phyloP scores from a whole-genome alignment of 345 rosid species.

The Noccaea bulbosa region DNA sequence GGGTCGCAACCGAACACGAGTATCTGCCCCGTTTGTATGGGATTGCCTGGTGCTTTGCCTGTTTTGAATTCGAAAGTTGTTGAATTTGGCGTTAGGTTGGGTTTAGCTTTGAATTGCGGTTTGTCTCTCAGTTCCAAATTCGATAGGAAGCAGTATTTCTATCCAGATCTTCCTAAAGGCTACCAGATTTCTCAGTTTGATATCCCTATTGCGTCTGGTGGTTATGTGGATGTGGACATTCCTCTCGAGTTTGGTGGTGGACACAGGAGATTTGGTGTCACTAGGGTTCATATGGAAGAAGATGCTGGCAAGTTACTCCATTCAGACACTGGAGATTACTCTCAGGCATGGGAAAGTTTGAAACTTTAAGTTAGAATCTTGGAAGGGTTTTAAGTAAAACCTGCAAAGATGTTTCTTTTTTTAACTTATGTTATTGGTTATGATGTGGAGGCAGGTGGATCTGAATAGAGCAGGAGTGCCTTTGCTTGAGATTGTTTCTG shows the following conservation, averaged over 20 bases:
- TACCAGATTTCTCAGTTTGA: constrained; percentile 97
- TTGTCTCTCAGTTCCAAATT: constrained; percentile 81
- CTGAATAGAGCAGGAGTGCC: constrained; percentile 98
- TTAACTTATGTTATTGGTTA: constrained; percentile 23
- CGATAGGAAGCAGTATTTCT: constrained; percentile 95
- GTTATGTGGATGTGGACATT: constrained; percentile 81
- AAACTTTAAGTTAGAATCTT: background rate
- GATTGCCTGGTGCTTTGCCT: constrained; percentile 95
- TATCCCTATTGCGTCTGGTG: constrained; percentile 81
- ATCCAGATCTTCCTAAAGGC: constrained; percentile 97
- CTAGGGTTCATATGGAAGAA: constrained; percentile 98
- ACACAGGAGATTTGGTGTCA: constrained; percentile 83
- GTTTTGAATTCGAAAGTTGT: constrained; percentile 84
- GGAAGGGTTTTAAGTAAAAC: constrained; percentile 17
- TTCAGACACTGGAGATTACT: constrained; percentile 68
- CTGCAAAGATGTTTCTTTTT: constrained; percentile 17
- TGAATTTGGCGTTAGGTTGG: constrained; percentile 80
- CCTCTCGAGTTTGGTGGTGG: constrained; percentile 94
- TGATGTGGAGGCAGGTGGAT: constrained; percentile 62
- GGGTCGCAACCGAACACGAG: constrained; percentile 77
- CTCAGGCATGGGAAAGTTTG: constrained; percentile 61
- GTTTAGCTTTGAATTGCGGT: constrained; percentile 87
- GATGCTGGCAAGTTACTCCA: constrained; percentile 96
- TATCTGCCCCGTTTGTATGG: constrained; percentile 92
- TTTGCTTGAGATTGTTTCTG: constrained; percentile 94